Percentiles rank a stretch among this genome's conserved stretches.
Evolutionary conservation across 2,329 filamentous ascomycete genomes (phyloP).

Genomic region (Stromatinia cepivora): DNA sequence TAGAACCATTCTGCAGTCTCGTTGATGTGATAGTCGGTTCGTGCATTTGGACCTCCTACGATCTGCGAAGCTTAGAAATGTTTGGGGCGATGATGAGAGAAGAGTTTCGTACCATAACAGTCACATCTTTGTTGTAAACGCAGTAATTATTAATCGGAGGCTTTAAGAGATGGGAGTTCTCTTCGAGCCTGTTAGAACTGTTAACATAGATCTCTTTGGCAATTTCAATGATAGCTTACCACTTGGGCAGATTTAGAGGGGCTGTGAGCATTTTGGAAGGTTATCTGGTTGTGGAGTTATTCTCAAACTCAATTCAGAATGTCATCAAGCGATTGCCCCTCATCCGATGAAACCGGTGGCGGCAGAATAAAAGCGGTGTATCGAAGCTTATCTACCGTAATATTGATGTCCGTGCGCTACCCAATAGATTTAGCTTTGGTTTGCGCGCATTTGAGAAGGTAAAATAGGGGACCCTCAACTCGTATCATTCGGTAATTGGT

Average conservation of each 20-base stretch:
- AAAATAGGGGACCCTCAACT: conserved; percentile 9
- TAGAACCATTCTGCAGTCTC: conserved; percentile 97
- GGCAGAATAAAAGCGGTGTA: background rate
- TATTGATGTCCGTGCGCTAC: background rate
- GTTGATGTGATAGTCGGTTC: conserved; percentile 99
- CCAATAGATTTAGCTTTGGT: conserved; percentile 9
- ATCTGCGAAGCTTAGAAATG: conserved; percentile 53
- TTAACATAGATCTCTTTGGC: conserved; percentile 11
- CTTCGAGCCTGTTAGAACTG: conserved; percentile 67
- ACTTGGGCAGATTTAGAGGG: conserved; percentile 41
- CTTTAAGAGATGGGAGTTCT: conserved; percentile 80
- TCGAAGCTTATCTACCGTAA: background rate
- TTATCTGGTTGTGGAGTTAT: background rate
- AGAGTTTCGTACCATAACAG: conserved; percentile 65
- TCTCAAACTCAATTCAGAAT: background rate
- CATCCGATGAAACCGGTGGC: background rate
- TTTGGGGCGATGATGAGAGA: background rate
- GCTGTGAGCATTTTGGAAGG: conserved; percentile 33
- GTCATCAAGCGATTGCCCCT: background rate
- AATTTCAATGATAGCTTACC: conserved; percentile 26
- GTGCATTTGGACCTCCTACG: conserved; percentile 91
- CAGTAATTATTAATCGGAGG: conserved; percentile 98
- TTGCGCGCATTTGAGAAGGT: conserved; percentile 24
- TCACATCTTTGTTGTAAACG: conserved; percentile 82
- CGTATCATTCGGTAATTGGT: conserved; percentile 2